Conservation (phyloP, 73 alveolate genomes). For the Urostyla sp. region DNA sequence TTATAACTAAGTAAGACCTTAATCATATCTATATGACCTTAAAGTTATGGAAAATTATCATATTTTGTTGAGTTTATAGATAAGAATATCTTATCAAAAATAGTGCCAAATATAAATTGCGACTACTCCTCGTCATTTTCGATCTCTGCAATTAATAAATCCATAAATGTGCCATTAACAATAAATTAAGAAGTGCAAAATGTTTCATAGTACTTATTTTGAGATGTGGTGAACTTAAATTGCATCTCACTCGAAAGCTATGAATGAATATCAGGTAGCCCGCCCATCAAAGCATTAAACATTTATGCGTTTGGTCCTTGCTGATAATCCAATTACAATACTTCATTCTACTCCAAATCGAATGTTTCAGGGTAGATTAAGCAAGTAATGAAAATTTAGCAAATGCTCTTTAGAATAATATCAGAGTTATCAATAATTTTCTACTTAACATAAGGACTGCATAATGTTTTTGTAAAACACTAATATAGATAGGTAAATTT, state of each 20-base stretch:
- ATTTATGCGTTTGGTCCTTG: constrained; percentile 9
- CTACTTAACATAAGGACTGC: constrained; percentile 27
- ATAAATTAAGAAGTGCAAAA: background rate
- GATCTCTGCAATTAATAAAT: background rate
- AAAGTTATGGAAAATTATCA: constrained; percentile 36
- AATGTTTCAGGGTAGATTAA: constrained; percentile 34
- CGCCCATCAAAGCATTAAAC: background rate
- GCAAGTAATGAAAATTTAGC: constrained; percentile 25
- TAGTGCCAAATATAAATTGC: background rate
- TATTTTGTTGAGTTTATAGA: background rate
- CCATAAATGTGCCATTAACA: constrained; percentile 14
- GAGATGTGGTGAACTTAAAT: constrained; percentile 10
- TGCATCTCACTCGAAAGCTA: background rate
- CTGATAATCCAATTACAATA: constrained; percentile 7
- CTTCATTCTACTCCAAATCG: background rate
- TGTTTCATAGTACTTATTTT: constrained; percentile 26
- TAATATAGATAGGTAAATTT: constrained; percentile 25
- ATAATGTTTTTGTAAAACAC: background rate
- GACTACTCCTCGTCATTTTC: constrained; percentile 21
- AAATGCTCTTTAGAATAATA: constrained; percentile 1
- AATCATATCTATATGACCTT: constrained; percentile 30
- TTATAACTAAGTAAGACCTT: background rate
- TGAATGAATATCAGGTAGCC: background rate
- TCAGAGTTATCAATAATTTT: constrained; percentile 6
- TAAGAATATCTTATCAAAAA: constrained; percentile 47